Conservation (phyloP, 2,329 filamentous ascomycete genomes). For the Talaromyces islandicus region DNA sequence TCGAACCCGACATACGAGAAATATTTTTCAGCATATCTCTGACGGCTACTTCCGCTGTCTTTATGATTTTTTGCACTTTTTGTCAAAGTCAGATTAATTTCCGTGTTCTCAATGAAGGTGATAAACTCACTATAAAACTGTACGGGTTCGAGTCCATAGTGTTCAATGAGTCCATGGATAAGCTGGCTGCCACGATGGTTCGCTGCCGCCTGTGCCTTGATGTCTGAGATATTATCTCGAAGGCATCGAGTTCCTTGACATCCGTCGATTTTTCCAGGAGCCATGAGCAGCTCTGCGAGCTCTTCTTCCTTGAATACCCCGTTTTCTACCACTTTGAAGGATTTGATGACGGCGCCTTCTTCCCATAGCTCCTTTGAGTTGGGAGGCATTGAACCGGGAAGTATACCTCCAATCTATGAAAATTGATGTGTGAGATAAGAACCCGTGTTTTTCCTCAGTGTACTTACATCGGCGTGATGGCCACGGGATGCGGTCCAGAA, state of each 20-base stretch:
- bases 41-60: background rate
- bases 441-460: no score
- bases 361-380: constrained; percentile 32
- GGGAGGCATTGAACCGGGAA: constrained; percentile 31
- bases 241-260: constrained; percentile 20
- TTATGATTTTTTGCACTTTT: constrained; percentile 1
- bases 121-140: constrained; percentile 29
- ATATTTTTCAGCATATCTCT: background rate
- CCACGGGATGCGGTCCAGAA: constrained; percentile 6
- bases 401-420: constrained; percentile 5
- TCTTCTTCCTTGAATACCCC: constrained; percentile 31
- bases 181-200: constrained; percentile 37
- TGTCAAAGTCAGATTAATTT: background rate
- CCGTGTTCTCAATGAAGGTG: background rate
- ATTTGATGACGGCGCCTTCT: constrained; percentile 32
- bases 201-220: constrained; percentile 41
- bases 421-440: background rate
- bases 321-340: constrained; percentile 24
- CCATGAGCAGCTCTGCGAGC: constrained; percentile 22
- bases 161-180: constrained; percentile 29
- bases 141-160: constrained; percentile 27
- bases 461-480: constrained; percentile 4
- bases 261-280: constrained; percentile 14
- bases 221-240: constrained; percentile 39
- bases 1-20: background rate